Conservation (phyloP, 176 grass and related monocot species). For the Carex parvula region DNA sequence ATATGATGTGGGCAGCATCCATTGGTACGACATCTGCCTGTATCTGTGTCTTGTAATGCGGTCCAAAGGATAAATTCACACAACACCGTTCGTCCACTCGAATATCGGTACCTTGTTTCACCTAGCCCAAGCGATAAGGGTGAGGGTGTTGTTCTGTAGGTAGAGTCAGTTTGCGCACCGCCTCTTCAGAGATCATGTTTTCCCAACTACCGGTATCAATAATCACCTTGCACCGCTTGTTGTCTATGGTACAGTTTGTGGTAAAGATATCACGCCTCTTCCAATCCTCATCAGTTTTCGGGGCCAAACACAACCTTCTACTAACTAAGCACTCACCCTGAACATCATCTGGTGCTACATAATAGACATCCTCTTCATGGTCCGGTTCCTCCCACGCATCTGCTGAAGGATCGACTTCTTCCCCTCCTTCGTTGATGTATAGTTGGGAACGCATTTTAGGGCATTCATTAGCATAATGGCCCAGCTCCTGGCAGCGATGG, state of each 20-base stretch:
- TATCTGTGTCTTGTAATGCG: background rate
- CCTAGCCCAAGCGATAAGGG: background rate
- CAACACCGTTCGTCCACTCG: background rate
- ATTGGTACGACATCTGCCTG: background rate
- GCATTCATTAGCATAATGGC: conserved; percentile 20
- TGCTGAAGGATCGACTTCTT: background rate
- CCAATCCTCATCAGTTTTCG: background rate
- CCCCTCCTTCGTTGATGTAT: background rate
- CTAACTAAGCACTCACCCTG: background rate
- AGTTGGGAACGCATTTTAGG: background rate
- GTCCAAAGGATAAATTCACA: background rate
- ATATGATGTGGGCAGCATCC: background rate
- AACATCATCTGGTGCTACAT: background rate
- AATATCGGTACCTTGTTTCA: conserved; percentile 3
- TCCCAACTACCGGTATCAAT: conserved; percentile 7
- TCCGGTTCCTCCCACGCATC: background rate
- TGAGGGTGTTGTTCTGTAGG: background rate
- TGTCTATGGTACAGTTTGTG: background rate
- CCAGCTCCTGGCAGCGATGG: conserved; percentile 8
- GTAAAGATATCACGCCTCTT: background rate
- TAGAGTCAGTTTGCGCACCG: background rate
- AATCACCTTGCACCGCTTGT: background rate
- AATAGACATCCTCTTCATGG: background rate
- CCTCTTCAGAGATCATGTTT: conserved; percentile 3
- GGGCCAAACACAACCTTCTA: background rate